phyloP scores from a whole-genome alignment of 306 rosid species.

The Urtica urens region DNA sequence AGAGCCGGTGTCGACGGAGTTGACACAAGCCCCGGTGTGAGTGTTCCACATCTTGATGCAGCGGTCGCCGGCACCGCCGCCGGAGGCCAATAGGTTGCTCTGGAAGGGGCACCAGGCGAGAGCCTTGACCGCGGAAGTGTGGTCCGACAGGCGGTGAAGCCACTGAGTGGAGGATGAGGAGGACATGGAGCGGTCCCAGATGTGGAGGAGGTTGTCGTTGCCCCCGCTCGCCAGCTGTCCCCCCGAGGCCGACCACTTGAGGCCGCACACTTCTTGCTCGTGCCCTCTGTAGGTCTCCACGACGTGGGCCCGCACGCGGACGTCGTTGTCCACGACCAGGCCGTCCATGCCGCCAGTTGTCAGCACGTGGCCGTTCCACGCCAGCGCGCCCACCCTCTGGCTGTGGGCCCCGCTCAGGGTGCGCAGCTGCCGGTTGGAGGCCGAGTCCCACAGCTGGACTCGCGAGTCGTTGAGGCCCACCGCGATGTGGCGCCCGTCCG shows the following conservation, averaged over 20 bases:
- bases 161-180: constrained; percentile 47
- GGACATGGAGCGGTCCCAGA: constrained; percentile 60
- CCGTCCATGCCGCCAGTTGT: constrained; percentile 80
- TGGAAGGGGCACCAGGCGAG: constrained; percentile 89
- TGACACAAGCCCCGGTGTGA: constrained; percentile 70
- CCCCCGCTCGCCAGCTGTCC: constrained; percentile 76
- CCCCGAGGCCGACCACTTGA: constrained; percentile 71
- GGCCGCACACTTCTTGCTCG: constrained; percentile 63
- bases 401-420: constrained; percentile 51
- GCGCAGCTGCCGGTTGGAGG: constrained; percentile 35
- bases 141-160: constrained; percentile 70
- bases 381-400: constrained; percentile 52
- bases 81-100: constrained; percentile 49
- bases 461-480: constrained; percentile 57
- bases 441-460: constrained; percentile 74
- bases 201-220: constrained; percentile 56
- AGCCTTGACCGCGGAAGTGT: constrained; percentile 66
- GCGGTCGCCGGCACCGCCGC: constrained; percentile 66
- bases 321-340: constrained; percentile 51
- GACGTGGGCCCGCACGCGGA: constrained; percentile 54
- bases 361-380: constrained; percentile 67
- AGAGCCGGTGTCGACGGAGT: constrained; percentile 61
- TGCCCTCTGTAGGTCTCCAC: constrained; percentile 66
- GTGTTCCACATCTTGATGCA: constrained; percentile 72
- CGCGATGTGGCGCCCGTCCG: constrained; percentile 66